phyloP scores from a whole-genome alignment of 805 yeast genomes.

The Middelhovenomyces tepae region DNA sequence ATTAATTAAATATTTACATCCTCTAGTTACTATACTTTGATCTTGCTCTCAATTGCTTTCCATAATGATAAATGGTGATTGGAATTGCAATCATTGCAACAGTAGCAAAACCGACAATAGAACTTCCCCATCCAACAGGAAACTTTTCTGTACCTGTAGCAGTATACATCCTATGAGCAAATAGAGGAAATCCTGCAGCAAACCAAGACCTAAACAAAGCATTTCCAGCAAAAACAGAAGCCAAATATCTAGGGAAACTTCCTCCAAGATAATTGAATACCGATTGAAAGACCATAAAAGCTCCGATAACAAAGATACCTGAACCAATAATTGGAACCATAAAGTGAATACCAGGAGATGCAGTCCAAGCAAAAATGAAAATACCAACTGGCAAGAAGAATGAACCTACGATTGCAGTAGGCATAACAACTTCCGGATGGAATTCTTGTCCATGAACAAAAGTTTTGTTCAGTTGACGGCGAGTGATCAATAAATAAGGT shows the following conservation, averaged over 20 bases:
- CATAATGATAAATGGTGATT: slow-evolving; percentile 29
- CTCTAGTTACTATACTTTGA: slow-evolving; percentile 3
- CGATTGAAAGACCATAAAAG: slow-evolving; percentile 41
- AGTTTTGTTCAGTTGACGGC: too few species aligned
- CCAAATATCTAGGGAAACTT: slow-evolving; percentile 52
- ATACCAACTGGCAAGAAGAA: slow-evolving; percentile 40
- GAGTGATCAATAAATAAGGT: slow-evolving; percentile 6
- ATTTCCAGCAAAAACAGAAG: slow-evolving; percentile 54
- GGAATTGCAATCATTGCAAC: slow-evolving; percentile 41
- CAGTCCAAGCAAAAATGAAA: slow-evolving; percentile 53
- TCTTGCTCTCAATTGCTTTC: slow-evolving; percentile 26
- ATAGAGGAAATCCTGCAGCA: slow-evolving; percentile 57
- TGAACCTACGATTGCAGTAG: slow-evolving; percentile 38
- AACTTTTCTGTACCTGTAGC: slow-evolving; percentile 31
- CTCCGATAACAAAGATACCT: slow-evolving; percentile 31
- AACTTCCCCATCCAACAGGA: slow-evolving; percentile 55
- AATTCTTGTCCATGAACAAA: slow-evolving; percentile 13
- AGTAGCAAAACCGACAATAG: slow-evolving; percentile 39
- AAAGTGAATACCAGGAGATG: slow-evolving; percentile 42
- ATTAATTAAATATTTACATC: too few species aligned
- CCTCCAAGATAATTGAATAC: slow-evolving; percentile 40
- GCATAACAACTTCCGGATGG: slow-evolving; percentile 46
- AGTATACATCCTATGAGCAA: slow-evolving; percentile 51
- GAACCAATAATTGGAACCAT: slow-evolving; percentile 41
- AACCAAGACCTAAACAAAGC: slow-evolving; percentile 41